Percentiles rank a stretch among this genome's conserved stretches.
Conservation (phyloP, 129 eudicot genomes). For the Glebionis coronaria region DNA sequence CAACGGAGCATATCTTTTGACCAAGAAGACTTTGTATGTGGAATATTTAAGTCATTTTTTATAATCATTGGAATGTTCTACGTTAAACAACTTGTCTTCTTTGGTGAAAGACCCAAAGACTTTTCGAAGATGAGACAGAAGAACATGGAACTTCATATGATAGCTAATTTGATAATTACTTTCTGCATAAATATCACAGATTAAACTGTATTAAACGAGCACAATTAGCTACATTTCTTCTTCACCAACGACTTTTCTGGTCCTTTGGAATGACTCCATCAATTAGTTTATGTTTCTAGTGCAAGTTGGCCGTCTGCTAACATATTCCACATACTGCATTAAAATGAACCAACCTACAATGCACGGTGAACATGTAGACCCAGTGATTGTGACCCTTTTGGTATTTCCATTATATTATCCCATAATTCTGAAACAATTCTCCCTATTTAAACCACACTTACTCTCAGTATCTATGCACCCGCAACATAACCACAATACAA, state of each 20-base stretch:
- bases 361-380: not conserved
- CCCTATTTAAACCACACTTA: conserved; percentile 23
- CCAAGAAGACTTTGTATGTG: no score
- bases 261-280: no score
- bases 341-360: not conserved
- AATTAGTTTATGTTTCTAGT: no score
- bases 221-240: no score
- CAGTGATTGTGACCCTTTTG: not conserved
- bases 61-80: not conserved
- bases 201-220: no score
- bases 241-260: no score
- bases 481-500: not conserved
- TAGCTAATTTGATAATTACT: no score
- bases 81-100: not conserved
- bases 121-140: no score
- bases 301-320: not conserved
- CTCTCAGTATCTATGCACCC: not conserved
- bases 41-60: not conserved
- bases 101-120: not conserved
- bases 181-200: no score
- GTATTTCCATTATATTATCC: not conserved
- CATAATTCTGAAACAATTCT: not conserved
- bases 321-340: not conserved
- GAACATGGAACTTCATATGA: no score
- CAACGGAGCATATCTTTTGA: no score